Evolutionary conservation across 108 stramenopile genomes (phyloP), one percentile per base, ranked within the genome.

Genomic region (Conticribra guillardii): DNA sequence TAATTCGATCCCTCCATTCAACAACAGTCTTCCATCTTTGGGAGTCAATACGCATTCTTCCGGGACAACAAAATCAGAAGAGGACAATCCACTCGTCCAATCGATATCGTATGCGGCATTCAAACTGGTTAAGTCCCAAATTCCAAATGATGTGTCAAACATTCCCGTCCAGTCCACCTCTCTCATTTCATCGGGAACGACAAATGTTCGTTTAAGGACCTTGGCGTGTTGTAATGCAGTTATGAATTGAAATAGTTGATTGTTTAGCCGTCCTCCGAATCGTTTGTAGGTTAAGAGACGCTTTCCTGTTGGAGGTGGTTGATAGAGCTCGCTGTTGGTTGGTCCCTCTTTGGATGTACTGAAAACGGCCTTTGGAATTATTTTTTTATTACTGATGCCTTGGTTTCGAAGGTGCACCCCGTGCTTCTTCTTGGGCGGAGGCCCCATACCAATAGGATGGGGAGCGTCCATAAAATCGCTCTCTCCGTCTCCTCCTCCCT

Each of bases 131-230:
- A 79, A 48, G 60, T 79, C 69, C 77, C 77, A 79, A 21, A 79
- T 79, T 1, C 55, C 77, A 14, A 67, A 67, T 17, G 58, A 63
- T 16, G 50, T 48, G 30, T 79, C 77, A 52, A 79, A 71, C 77
- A 79, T 79, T 17, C 77, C 77, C 5, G 77, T 79, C 77, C 77
- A 79, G 34, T 79, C 77, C 14, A 79, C 69, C 30, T 79, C 77
- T 30, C 77, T 48, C 26, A 79, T 54, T 67, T 79, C 77, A 60
- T 79, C 64, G 26, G 77, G 77, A 37, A 79, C 77, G 8, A 79
- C 69, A 0, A 79, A 55, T n/a, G 76, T 78, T 45, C 76, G 69
- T 54, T 70, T 78, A 22, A 78, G 64, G 1, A 70, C 76, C 44
- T 70, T 70, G 2, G 76, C 76, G 30, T 78, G 76, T 70, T 78